Conservation (phyloP, 202 grass and related monocot species). For the Panicum virgatum region DNA sequence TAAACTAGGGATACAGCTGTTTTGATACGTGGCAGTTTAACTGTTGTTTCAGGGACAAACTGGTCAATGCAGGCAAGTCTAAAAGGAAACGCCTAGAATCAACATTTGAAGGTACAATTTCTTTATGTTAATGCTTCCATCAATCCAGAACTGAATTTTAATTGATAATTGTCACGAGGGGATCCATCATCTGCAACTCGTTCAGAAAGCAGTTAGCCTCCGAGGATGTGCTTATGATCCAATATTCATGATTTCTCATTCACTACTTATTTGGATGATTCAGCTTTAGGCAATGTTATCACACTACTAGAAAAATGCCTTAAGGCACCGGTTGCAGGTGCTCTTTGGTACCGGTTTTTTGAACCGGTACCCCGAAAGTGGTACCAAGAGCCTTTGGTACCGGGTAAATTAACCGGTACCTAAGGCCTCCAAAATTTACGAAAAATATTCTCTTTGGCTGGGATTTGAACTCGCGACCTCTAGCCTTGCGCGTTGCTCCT, state of each 20-base stretch:
- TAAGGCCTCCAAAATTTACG: too few species aligned
- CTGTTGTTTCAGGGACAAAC: conserved; percentile 65
- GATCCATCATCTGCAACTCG: neutral
- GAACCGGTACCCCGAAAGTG: too few species aligned
- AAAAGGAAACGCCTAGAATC: conserved; percentile 85
- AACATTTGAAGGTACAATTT: conserved; percentile 78
- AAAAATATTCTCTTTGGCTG: too few species aligned
- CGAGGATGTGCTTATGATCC: conserved; percentile 11
- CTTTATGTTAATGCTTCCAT: conserved; percentile 28
- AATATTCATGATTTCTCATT: neutral
- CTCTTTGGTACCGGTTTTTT: too few species aligned
- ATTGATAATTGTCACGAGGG: conserved; percentile 26
- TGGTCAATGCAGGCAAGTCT: conserved; percentile 65
- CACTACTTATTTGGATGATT: conserved; percentile 31
- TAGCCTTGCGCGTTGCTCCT: too few species aligned
- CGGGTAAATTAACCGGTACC: too few species aligned
- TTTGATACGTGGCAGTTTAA: conserved; percentile 35
- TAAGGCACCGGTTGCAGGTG: too few species aligned
- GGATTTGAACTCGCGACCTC: too few species aligned
- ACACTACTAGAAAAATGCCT: too few species aligned
- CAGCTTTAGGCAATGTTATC: conserved; percentile 8
- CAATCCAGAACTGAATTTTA: neutral
- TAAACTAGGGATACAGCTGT: conserved; percentile 5
- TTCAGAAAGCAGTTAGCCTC: neutral
- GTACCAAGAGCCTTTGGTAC: too few species aligned